Conservation (phyloP, 2,329 filamentous ascomycete genomes). For the Aspergillus sp. region DNA sequence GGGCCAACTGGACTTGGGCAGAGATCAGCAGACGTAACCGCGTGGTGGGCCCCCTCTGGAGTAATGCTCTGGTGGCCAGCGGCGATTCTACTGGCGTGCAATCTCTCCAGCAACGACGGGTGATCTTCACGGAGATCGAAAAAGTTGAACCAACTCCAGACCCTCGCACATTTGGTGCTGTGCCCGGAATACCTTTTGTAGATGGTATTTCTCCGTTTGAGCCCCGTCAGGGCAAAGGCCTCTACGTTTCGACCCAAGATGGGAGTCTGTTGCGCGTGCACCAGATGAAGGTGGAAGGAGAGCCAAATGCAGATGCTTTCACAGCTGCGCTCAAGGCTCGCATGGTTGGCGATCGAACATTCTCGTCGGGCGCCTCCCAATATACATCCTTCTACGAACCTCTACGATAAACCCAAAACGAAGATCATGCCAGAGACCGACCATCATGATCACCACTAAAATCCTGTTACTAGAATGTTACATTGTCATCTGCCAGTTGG, state of each 20-base stretch:
- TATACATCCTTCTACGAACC: constrained; percentile 36
- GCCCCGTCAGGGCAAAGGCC: constrained; percentile 24
- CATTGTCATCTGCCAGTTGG: neutral
- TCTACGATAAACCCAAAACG: constrained; percentile 24
- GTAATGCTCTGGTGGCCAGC: constrained; percentile 30
- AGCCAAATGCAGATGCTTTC: constrained; percentile 34
- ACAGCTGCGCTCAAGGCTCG: constrained; percentile 41
- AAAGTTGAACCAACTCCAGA: constrained; percentile 28
- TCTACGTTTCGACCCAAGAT: constrained; percentile 41
- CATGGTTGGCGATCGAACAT: constrained; percentile 33
- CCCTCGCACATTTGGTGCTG: constrained; percentile 25
- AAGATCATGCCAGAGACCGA: constrained; percentile 12
- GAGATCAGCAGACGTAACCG: constrained; percentile 57
- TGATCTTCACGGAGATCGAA: constrained; percentile 40
- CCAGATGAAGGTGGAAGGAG: constrained; percentile 43
- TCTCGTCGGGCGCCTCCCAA: constrained; percentile 23
- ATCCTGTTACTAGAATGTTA: neutral
- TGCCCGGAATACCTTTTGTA: constrained; percentile 40
- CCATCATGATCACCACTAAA: neutral
- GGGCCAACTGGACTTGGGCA: constrained; percentile 53
- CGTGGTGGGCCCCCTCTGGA: constrained; percentile 70
- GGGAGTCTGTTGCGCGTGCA: constrained; percentile 36
- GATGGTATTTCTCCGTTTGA: constrained; percentile 26
- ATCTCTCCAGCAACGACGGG: constrained; percentile 31
- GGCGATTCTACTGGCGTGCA: constrained; percentile 16